Evolutionary conservation across 192 early-diverging fungal genomes (phyloP).

Genomic region (Coemansia sp.): DNA sequence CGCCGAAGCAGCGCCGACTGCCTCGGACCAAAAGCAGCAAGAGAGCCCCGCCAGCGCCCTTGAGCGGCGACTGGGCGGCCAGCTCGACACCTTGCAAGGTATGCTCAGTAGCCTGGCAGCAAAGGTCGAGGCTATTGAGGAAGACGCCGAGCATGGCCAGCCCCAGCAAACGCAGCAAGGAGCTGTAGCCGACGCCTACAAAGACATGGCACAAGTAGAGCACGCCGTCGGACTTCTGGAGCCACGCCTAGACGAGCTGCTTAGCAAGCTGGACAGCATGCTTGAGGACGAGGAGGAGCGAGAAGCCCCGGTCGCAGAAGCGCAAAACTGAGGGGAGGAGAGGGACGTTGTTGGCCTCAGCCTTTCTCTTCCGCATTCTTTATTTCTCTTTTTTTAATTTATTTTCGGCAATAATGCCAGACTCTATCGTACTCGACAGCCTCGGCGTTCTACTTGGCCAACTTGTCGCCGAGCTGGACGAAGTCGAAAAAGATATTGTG

Average conservation of each 20-base stretch:
- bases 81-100: constrained; percentile 10
- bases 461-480: constrained; percentile 33
- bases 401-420: background rate
- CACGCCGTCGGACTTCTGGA: constrained; percentile 31
- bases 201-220: constrained; percentile 30
- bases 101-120: constrained; percentile 24
- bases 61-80: constrained; percentile 12
- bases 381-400: background rate
- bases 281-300: constrained; percentile 17
- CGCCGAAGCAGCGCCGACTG: background rate
- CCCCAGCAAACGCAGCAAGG: background rate
- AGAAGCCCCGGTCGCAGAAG: too few relatives aligned
- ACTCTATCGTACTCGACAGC: background rate
- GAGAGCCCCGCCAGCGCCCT: background rate
- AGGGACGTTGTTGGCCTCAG: too few relatives aligned
- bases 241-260: constrained; percentile 30
- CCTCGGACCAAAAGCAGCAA: background rate
- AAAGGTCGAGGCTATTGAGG: constrained; percentile 22
- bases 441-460: constrained; percentile 9
- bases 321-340: too few relatives aligned
- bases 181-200: constrained; percentile 29
- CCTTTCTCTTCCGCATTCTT: background rate
- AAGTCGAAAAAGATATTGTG: constrained; percentile 26
- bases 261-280: constrained; percentile 31
- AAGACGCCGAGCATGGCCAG: background rate